Percentiles rank a stretch among this genome's conserved stretches.
phyloP scores from a whole-genome alignment of 2,329 filamentous ascomycete genomes.

The Plenodomus biglobosus region DNA sequence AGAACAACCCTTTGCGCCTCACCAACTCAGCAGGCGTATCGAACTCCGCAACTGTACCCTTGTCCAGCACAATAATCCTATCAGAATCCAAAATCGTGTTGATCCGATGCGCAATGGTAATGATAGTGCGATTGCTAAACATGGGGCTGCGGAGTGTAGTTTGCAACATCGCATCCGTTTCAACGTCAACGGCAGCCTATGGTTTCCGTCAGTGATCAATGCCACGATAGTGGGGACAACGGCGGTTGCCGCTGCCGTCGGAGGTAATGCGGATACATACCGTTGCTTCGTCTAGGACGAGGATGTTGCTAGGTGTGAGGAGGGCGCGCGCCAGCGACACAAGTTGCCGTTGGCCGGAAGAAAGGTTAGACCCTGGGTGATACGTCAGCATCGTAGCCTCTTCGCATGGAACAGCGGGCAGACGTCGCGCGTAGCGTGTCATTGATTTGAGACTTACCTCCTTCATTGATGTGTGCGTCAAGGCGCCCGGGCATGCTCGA shows the following conservation, averaged over 20 bases:
- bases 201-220: not conserved
- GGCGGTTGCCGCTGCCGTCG: not conserved
- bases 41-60: slow-evolving; percentile 88
- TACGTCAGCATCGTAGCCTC: not conserved
- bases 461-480: slow-evolving; percentile 90
- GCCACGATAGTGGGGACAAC: slow-evolving; percentile 6
- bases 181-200: slow-evolving; percentile 67
- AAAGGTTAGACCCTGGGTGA: slow-evolving; percentile 80
- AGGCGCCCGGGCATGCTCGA: slow-evolving; percentile 83
- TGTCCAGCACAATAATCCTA: slow-evolving; percentile 89
- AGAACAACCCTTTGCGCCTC: slow-evolving; percentile 75
- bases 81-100: slow-evolving; percentile 92
- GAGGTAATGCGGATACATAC: slow-evolving; percentile 55
- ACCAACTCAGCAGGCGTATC: slow-evolving; percentile 81
- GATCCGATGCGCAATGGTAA: slow-evolving; percentile 96
- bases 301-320: slow-evolving; percentile 92
- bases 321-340: slow-evolving; percentile 91
- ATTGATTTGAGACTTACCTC: slow-evolving; percentile 64
- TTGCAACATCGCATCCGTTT: slow-evolving; percentile 67
- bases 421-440: not conserved
- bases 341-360: slow-evolving; percentile 91
- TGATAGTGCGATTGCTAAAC: slow-evolving; percentile 92
- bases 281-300: slow-evolving; percentile 95
- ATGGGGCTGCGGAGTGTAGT: slow-evolving; percentile 63
- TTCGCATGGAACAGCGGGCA: slow-evolving; percentile 4